A percentile compares a stretch with the other conserved stretches of the same genome.
phyloP scores from a whole-genome alignment of 257 asterid species.

The Pogostemon cablin region DNA sequence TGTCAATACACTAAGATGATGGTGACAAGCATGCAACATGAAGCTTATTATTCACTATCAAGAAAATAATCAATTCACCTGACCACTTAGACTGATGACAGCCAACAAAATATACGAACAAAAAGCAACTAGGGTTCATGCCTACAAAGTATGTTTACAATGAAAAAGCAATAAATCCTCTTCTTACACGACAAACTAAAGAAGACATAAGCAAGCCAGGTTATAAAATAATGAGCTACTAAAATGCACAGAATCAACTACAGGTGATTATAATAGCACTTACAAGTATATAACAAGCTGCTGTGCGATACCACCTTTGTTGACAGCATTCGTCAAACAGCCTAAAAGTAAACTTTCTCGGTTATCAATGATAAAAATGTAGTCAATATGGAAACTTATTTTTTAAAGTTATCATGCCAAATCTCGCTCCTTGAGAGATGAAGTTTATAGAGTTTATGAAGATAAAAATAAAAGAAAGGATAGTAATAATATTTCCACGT shows the following conservation, averaged over 20 bases:
- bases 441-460: constrained; percentile 18
- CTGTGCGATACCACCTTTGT: constrained; percentile 72
- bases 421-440: constrained; percentile 22
- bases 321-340: constrained; percentile 77
- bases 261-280: constrained; percentile 34
- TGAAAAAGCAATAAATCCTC: constrained; percentile 2
- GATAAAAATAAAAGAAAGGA: constrained; percentile 19
- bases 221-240: constrained; percentile 10
- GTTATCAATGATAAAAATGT: constrained; percentile 30
- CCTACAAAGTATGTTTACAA: constrained; percentile 1
- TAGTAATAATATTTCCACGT: constrained; percentile 6
- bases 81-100: constrained; percentile 13
- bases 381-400: constrained; percentile 9
- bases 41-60: not conserved
- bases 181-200: constrained; percentile 27
- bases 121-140: constrained; percentile 2
- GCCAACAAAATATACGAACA: constrained; percentile 11
- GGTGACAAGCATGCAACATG: not conserved
- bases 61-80: constrained; percentile 17
- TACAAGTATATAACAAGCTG: constrained; percentile 73
- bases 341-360: constrained; percentile 41
- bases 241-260: constrained; percentile 24
- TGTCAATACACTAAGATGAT: not conserved
- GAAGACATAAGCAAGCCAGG: constrained; percentile 2
- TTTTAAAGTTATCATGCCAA: constrained; percentile 4